Evolutionary conservation across 2,329 filamentous ascomycete species (phyloP).

Genomic region (Sclerotinia minor): DNA sequence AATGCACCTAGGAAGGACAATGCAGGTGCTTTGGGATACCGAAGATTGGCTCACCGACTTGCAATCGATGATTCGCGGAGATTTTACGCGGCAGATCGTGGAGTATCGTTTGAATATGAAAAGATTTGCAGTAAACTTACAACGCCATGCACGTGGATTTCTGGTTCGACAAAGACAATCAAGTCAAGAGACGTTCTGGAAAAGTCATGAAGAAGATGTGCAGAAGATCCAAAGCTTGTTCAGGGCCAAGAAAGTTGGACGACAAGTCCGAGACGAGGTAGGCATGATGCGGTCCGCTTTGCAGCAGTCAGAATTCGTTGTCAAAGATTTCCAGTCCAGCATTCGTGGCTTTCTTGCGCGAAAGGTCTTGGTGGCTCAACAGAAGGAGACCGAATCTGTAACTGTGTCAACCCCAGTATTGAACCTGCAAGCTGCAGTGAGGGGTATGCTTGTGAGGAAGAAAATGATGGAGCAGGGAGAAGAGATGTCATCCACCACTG

Average conservation of each 20-base stretch:
- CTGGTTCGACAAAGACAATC: slow-evolving; percentile 65
- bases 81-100: slow-evolving; percentile 80
- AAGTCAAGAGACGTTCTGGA: slow-evolving; percentile 66
- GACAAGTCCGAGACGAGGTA: slow-evolving; percentile 52
- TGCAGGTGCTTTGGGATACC: slow-evolving; percentile 87
- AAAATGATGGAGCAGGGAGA: slow-evolving; percentile 7
- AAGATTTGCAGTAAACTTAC: slow-evolving; percentile 74
- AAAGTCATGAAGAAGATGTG: slow-evolving; percentile 68
- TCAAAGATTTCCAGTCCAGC: slow-evolving; percentile 64
- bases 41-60: slow-evolving; percentile 78
- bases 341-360: slow-evolving; percentile 68
- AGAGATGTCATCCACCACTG: slow-evolving; percentile 36
- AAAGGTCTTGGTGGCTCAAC: slow-evolving; percentile 56
- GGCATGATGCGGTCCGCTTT: slow-evolving; percentile 59
- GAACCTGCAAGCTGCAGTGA: slow-evolving; percentile 45
- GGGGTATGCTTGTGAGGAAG: slow-evolving; percentile 51
- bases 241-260: slow-evolving; percentile 60
- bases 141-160: slow-evolving; percentile 76
- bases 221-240: slow-evolving; percentile 80
- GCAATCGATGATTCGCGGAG: slow-evolving; percentile 83
- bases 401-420: slow-evolving; percentile 50
- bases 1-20: slow-evolving; percentile 73
- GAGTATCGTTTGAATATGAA: slow-evolving; percentile 82
- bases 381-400: slow-evolving; percentile 54
- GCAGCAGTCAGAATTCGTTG: slow-evolving; percentile 60